Evolutionary conservation across 2,329 filamentous ascomycete genomes (phyloP).

Genomic region (Fusarium veterinarium): DNA sequence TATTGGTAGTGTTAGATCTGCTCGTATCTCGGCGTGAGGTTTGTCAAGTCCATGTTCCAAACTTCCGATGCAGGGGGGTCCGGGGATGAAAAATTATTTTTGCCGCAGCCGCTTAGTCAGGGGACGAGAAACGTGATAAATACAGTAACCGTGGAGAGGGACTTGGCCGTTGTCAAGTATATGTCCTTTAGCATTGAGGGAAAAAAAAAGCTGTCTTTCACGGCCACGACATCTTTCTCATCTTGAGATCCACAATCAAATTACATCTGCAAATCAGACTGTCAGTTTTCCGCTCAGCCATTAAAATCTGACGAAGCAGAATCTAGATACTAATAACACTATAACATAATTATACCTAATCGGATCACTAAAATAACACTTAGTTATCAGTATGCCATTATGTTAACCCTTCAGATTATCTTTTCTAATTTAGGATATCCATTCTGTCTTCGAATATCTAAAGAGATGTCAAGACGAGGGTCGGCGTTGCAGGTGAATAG

Average conservation of each 20-base stretch:
- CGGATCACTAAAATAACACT: not conserved
- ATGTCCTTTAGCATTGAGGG: rapidly evolving
- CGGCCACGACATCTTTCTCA: too few species aligned
- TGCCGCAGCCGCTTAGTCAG: not conserved
- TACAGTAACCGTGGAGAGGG: rapidly evolving
- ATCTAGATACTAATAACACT: too few species aligned
- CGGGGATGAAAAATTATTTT: not conserved
- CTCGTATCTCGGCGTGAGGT: not conserved
- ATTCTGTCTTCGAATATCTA: not conserved
- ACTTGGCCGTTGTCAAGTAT: rapidly evolving
- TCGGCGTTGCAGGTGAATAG: not conserved
- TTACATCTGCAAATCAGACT: rapidly evolving
- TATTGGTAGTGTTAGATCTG: not conserved
- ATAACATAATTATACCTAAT: too few species aligned
- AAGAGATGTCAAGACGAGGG: rapidly evolving
- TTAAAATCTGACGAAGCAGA: too few species aligned
- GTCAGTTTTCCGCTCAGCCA: rapidly evolving
- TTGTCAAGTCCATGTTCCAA: not conserved
- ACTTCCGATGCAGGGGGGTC: rapidly evolving
- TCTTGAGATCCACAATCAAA: rapidly evolving
- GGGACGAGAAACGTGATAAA: rapidly evolving
- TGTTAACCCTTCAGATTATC: rapidly evolving
- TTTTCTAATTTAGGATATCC: rapidly evolving
- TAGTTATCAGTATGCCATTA: rapidly evolving
- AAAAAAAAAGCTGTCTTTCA: not conserved